Evolutionary conservation across 148 eudicot species (phyloP), one percentile per base, ranked within the genome.

Genomic region (Rhododendron griersonianum): DNA sequence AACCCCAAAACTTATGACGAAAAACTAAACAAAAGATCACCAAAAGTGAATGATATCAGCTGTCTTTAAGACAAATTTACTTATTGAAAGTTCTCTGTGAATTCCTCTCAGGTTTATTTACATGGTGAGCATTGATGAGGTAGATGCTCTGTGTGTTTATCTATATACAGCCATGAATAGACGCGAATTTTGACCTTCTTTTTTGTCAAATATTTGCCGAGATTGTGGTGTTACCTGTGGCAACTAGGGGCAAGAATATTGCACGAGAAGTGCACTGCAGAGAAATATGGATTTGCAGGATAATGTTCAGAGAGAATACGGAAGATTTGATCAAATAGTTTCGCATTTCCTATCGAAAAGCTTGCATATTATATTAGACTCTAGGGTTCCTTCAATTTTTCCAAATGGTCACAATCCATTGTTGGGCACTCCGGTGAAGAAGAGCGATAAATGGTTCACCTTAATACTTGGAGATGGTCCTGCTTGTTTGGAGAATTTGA

Each of bases 391-490:
- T 18, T 93, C 95, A 0, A 85, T 92, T 39, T 90, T 89, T 77
- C 89, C 93, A 10, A 83, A 81, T 76, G 88, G 88, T 74, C 89
- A 88, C 61, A 84, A 88, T 35, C 41, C 89, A 93, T 14, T 94
- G 88, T 23, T 2, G 25, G 85, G 82, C 51, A 86, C 91, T 74
- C 89, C 86, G 81, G 89, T 89, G 47, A 96, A 90, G 67, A 96
- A 90, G 89, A 92, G 90, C 80, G 98, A 96, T 83, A 94, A 92
- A 91, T 96, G 99, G 99, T 96, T 96, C 90, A 92, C 89, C 91
- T 89, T 96, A 83, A 91, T 87, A 6, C 86, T 96, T 85, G 99
- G 99, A 45, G 98, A 94, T 85, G 94, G 98, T 75, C 98, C 99
- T 65, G 84, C 95, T 81, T 89, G 94, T 86, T 86, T 96, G 82